Percentiles rank a stretch among this genome's conserved stretches.
Conservation (phyloP, 805 yeast species). For the Barnettozyma sucrosica region DNA sequence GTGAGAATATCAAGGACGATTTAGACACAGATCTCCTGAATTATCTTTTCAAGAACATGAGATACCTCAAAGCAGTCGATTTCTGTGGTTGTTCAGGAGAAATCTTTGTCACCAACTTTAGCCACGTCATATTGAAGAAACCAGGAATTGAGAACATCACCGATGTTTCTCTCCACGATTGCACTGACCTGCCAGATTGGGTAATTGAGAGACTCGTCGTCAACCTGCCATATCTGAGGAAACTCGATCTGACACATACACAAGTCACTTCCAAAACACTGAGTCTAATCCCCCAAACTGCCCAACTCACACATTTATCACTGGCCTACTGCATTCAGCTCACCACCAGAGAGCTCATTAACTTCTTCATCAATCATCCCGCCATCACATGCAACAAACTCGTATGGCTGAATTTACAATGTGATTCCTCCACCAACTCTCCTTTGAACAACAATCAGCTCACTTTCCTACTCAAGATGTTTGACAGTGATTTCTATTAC, state of each 20-base stretch:
- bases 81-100: conserved; percentile 83
- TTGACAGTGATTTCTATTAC: conserved; percentile 37
- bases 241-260: conserved; percentile 79
- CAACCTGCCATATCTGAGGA: conserved; percentile 47
- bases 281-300: conserved; percentile 45
- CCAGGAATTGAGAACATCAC: conserved; percentile 20
- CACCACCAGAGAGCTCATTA: conserved; percentile 65
- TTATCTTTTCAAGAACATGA: conserved; percentile 47
- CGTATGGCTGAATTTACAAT: conserved; percentile 62
- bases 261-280: conserved; percentile 63
- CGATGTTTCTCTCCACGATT: conserved; percentile 74
- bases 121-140: conserved; percentile 27
- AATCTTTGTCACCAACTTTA: conserved; percentile 55
- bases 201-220: conserved; percentile 54
- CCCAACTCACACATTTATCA: conserved; percentile 69
- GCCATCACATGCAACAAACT: conserved; percentile 44
- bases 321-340: conserved; percentile 59
- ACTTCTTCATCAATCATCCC: conserved; percentile 68
- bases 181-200: conserved; percentile 66
- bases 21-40: conserved; percentile 54
- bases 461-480: conserved; percentile 37
- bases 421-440: conserved; percentile 56
- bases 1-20: conserved; percentile 83
- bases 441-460: conserved; percentile 50
- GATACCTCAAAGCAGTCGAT: conserved; percentile 63